A percentile compares a stretch with the other conserved stretches of the same genome.
These are phyloP conservation scores for Pharus latifolius DNA, from an alignment of 176 grass and related monocot species.

Conservation along the genomic window DNA sequence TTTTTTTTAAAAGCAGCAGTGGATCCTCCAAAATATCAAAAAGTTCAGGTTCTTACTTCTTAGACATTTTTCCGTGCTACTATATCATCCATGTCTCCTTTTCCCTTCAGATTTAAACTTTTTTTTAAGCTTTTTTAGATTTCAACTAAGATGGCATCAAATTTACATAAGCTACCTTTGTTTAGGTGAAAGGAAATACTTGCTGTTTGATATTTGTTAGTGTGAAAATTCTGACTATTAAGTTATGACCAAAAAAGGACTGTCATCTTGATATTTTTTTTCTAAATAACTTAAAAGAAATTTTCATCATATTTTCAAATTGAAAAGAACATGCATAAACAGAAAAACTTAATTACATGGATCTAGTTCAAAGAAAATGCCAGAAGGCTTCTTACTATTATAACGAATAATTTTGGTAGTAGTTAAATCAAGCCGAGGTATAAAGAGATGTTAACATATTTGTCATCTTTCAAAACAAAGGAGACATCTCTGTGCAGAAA, in stretches of 20 bases:
- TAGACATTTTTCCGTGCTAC: neutral
- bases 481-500: neutral
- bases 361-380: neutral
- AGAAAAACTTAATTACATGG: neutral
- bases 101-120: neutral
- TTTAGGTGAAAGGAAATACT: neutral
- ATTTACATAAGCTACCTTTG: neutral
- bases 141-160: neutral
- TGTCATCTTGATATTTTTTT: neutral
- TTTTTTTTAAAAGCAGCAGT: neutral
- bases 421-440: neutral
- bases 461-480: neutral
- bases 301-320: neutral
- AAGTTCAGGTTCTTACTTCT: neutral
- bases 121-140: no score
- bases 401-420: neutral
- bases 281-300: neutral
- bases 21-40: neutral
- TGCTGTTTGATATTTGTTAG: neutral
- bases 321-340: neutral
- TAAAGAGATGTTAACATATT: neutral
- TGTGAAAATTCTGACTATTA: neutral
- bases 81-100: neutral
- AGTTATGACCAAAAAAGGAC: neutral
- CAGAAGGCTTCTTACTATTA: neutral